These are phyloP conservation scores for Candida coquimbonensis DNA, from an alignment of 805 yeast genomes.

Conservation along the genomic window DNA sequence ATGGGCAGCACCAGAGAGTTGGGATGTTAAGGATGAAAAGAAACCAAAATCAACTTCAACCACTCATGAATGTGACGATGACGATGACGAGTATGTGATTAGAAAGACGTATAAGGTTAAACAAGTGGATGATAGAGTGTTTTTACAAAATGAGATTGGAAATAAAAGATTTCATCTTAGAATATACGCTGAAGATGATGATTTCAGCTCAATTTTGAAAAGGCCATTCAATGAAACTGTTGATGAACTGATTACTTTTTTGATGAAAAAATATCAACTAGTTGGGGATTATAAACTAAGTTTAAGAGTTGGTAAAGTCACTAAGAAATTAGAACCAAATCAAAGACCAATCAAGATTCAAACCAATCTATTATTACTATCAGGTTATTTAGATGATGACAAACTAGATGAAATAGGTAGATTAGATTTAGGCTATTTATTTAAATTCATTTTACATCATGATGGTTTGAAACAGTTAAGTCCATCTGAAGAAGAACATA, in stretches of 20 bases:
- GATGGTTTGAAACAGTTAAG: constrained; percentile 53
- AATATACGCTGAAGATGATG: constrained; percentile 76
- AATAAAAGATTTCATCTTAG: constrained; percentile 46
- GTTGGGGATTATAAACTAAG: constrained; percentile 72
- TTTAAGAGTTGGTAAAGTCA: constrained; percentile 66
- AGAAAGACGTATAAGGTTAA: constrained; percentile 31
- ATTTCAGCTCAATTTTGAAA: constrained; percentile 72
- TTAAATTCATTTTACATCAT: constrained; percentile 69
- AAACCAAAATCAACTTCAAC: constrained; percentile 2
- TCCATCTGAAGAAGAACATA: constrained; percentile 62
- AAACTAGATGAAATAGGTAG: constrained; percentile 72
- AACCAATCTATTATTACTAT: constrained; percentile 58
- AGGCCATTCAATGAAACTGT: constrained; percentile 76
- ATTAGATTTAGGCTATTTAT: constrained; percentile 74
- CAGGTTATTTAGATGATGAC: constrained; percentile 78
- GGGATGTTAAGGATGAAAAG: constrained; percentile 44
- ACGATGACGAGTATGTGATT: constrained; percentile 30
- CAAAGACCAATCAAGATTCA: constrained; percentile 79
- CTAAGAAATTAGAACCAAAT: constrained; percentile 61
- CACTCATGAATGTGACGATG: constrained; percentile 18
- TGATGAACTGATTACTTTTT: constrained; percentile 59
- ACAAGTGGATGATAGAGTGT: constrained; percentile 16
- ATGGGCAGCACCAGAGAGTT: constrained; percentile 56
- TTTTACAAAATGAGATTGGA: constrained; percentile 17
- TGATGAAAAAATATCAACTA: constrained; percentile 70